Evolutionary conservation across 23 red algal genomes (phyloP), one percentile per base, ranked within the genome.

Genomic region (Gracilariopsis chorda): DNA sequence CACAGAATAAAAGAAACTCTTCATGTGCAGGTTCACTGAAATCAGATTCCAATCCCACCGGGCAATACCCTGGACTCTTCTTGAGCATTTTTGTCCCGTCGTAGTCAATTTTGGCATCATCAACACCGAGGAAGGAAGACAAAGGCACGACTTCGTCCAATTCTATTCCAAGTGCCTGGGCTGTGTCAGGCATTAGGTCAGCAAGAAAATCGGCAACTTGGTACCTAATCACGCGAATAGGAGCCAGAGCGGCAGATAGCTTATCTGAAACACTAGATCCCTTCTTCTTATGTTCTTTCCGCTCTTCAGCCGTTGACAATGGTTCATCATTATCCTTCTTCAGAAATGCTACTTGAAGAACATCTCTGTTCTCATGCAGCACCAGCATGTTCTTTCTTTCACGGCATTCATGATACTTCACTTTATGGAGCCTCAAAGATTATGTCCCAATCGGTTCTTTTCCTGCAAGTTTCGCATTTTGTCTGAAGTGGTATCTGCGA

Each of bases 1-100:
- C 94, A 48, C 94, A 79, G 48, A 79, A 87, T 32, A 96, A 74
- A 37, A 80, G 51, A 64, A 96, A 80, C 58, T 96, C 94, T 27
- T 53, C 77, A 81, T 88, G 92, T 28, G 57, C 62, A 25, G 87
- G 72, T 57, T 70, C 74, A 34, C 36, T 55, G 75, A 96, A 96
- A 78, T 92, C 87, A 16, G 48, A 47, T 60, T 96, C 94, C 30
- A 96, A 69, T 51, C 86, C 94, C 2, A 42, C 48, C 46, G 74
- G 74, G 43, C 86, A 96, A 48, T 86, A 92, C 47, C 94, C 94
- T 12, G 81, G 60, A 30, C 57, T 46, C 34, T 78, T 53, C 39
- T 86, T 85, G 20, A 93, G 49, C n/a, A 77, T 32, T 40, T 43
- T 63, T 17, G 90, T 87, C 16, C 81, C 77, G 13, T 93, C 90